phyloP scores from a whole-genome alignment of 768 basidiomycete genomes.

The Lyophyllum semitale region DNA sequence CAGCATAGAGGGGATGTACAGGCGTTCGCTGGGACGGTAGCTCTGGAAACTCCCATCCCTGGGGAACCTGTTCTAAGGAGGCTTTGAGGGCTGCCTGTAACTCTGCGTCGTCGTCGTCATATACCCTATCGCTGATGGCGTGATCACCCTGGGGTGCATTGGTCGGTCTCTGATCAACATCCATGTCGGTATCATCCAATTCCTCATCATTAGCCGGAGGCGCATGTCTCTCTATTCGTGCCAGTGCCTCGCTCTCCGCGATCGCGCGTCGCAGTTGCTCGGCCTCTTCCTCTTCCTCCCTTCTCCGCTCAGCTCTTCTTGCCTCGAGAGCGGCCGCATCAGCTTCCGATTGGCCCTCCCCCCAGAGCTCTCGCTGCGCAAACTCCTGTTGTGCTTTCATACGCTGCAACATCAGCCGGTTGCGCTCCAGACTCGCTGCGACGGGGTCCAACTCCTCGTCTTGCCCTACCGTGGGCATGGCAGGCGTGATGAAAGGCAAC shows the following conservation, averaged over 20 bases:
- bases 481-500: slow-evolving; percentile 1
- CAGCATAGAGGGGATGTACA: slow-evolving; percentile 1
- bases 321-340: slow-evolving; percentile 32
- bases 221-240: slow-evolving; percentile 26
- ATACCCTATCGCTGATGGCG: slow-evolving; percentile 42
- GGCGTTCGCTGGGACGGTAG: slow-evolving; percentile 11
- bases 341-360: slow-evolving; percentile 30
- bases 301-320: slow-evolving; percentile 30
- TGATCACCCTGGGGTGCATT: slow-evolving; percentile 1
- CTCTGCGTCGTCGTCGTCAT: slow-evolving; percentile 87
- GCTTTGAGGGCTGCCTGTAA: slow-evolving; percentile 87
- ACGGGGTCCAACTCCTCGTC: slow-evolving; percentile 50
- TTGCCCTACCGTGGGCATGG: background rate
- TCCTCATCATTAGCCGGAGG: slow-evolving; percentile 20
- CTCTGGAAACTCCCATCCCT: slow-evolving; percentile 46
- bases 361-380: slow-evolving; percentile 63
- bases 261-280: slow-evolving; percentile 61
- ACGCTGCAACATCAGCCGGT: slow-evolving; percentile 57
- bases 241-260: slow-evolving; percentile 58
- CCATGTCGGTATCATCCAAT: slow-evolving; percentile 21
- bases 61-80: slow-evolving; percentile 68
- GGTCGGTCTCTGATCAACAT: slow-evolving; percentile 9
- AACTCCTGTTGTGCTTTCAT: slow-evolving; percentile 69
- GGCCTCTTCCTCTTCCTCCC: slow-evolving; percentile 54
- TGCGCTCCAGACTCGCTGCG: slow-evolving; percentile 67